Conservation (phyloP, 345 rosid species). For the Citrus mangshanensis region DNA sequence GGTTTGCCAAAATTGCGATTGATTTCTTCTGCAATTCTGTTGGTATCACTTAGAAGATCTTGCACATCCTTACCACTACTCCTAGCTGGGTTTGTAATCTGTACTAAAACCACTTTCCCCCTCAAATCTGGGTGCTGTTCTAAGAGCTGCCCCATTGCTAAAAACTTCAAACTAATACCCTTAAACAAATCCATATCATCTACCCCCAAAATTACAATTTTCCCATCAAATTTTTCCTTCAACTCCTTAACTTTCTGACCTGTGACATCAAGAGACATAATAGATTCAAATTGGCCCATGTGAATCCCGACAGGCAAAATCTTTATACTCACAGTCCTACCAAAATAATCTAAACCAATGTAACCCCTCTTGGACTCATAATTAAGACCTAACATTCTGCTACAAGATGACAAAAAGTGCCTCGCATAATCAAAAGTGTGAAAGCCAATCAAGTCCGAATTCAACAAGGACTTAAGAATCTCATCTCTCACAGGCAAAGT, state of each 20-base stretch:
- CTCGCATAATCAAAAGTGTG: conserved; percentile 88
- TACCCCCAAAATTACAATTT: conserved; percentile 57
- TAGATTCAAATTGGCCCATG: conserved; percentile 59
- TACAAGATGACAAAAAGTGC: conserved; percentile 80
- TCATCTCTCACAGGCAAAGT: conserved; percentile 75
- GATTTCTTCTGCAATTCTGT: conserved; percentile 39
- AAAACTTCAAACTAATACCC: conserved; percentile 69
- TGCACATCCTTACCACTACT: conserved; percentile 75
- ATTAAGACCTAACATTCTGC: conserved; percentile 77
- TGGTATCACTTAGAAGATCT: conserved; percentile 45
- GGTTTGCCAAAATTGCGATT: conserved; percentile 49
- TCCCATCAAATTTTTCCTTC: conserved; percentile 53
- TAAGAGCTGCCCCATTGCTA: conserved; percentile 64
- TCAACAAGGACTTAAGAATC: conserved; percentile 61
- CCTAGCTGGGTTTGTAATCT: conserved; percentile 80
- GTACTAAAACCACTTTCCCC: conserved; percentile 63
- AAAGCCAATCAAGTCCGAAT: conserved; percentile 81
- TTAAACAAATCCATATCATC: conserved; percentile 86
- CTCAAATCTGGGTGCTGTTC: conserved; percentile 38
- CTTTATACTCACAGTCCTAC: conserved; percentile 74
- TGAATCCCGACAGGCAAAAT: conserved; percentile 77
- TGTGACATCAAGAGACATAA: conserved; percentile 36
- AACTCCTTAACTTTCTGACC: conserved; percentile 47
- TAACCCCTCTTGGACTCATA: conserved; percentile 78
- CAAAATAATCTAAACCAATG: conserved; percentile 78